These are phyloP conservation scores for Rhododendron vialii DNA, from an alignment of 148 eudicot genomes.

Conservation along the genomic window DNA sequence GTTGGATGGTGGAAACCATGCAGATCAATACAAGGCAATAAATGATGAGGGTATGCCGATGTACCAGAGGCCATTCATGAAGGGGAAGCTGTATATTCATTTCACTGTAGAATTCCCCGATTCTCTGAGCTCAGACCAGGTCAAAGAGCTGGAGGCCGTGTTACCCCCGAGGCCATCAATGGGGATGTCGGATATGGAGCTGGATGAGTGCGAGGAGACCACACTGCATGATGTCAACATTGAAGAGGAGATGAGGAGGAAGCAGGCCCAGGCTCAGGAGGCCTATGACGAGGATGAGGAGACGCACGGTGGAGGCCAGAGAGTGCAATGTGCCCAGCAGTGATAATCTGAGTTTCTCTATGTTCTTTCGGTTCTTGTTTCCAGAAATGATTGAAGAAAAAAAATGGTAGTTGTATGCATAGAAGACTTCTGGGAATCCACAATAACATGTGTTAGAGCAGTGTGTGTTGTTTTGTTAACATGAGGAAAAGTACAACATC, in stretches of 20 bases:
- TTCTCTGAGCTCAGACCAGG: slow-evolving; percentile 43
- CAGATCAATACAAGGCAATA: slow-evolving; percentile 72
- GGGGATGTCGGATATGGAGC: slow-evolving; percentile 55
- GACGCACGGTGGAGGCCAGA: slow-evolving; percentile 48
- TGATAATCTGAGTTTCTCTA: slow-evolving; percentile 4
- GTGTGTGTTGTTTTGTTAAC: not conserved
- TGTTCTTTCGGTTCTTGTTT: not conserved
- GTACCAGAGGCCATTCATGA: slow-evolving; percentile 75
- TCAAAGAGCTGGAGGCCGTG: slow-evolving; percentile 40
- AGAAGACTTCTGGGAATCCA: not conserved
- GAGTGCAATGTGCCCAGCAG: slow-evolving; percentile 82
- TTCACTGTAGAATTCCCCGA: slow-evolving; percentile 64
- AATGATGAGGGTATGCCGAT: slow-evolving; percentile 82
- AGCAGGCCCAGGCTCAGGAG: slow-evolving; percentile 45
- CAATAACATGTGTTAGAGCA: not conserved
- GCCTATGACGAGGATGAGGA: slow-evolving; percentile 75
- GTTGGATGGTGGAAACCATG: not conserved
- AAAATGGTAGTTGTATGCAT: not conserved
- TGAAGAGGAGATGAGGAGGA: slow-evolving; percentile 74
- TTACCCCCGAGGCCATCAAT: slow-evolving; percentile 40
- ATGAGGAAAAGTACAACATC: not conserved
- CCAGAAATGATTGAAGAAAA: not conserved
- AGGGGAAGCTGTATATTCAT: slow-evolving; percentile 66
- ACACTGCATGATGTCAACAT: slow-evolving; percentile 66
- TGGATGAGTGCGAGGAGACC: slow-evolving; percentile 76